phyloP scores from a whole-genome alignment of 306 rosid genomes.

The Adenanthera pavonina region DNA sequence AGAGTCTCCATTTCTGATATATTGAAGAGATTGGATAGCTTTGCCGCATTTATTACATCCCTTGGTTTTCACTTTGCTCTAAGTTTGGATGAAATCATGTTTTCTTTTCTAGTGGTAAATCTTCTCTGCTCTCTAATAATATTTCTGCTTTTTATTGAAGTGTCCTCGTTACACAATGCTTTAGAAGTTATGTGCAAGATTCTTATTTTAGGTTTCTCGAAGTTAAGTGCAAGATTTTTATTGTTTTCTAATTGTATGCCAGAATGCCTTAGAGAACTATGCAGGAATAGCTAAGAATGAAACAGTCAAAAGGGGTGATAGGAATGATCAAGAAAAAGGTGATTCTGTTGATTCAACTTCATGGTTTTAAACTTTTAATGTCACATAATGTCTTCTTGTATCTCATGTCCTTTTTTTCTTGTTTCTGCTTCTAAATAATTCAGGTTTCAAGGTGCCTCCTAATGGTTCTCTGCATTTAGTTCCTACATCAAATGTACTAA shows the following conservation, averaged over 20 bases:
- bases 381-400: slow-evolving; percentile 19
- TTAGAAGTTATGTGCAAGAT: slow-evolving; percentile 17
- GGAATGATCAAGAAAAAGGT: slow-evolving; percentile 46
- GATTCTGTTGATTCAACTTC: slow-evolving; percentile 43
- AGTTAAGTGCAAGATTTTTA: slow-evolving; percentile 31
- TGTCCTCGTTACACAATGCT: slow-evolving; percentile 14
- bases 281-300: slow-evolving; percentile 52
- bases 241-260: slow-evolving; percentile 46
- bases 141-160: not conserved
- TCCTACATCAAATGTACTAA: slow-evolving; percentile 59
- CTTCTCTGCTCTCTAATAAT: not conserved
- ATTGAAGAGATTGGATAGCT: not conserved
- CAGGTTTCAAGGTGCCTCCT: slow-evolving; percentile 61
- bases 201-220: slow-evolving; percentile 26
- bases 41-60: not conserved
- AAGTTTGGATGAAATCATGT: not conserved
- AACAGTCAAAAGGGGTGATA: slow-evolving; percentile 31
- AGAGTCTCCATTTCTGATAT: not conserved
- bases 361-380: not conserved
- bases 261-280: slow-evolving; percentile 66
- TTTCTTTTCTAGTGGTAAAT: not conserved
- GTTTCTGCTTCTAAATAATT: slow-evolving; percentile 30
- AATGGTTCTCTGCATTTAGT: slow-evolving; percentile 47
- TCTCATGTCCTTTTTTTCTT: slow-evolving; percentile 32
- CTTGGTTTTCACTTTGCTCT: not conserved